Evolutionary conservation across 1,284 basidiomycete species (phyloP).

Genomic region (Hortiboletus rubellus): DNA sequence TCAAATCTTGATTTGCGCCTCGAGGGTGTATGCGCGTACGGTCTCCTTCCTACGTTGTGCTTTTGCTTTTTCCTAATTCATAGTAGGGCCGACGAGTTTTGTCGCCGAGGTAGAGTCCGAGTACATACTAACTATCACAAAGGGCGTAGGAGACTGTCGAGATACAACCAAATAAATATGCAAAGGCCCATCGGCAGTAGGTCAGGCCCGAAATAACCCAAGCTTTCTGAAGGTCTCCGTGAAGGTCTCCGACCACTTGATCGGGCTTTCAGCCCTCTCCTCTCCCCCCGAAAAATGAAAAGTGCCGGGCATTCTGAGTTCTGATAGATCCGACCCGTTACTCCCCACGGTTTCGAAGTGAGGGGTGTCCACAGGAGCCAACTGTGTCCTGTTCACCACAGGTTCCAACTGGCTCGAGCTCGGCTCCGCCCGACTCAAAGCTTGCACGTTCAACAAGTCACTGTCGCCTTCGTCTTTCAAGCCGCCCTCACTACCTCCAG

Average conservation of each 20-base stretch:
- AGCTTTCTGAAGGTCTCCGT: conserved; percentile 23
- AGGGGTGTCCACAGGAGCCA: conserved; percentile 7
- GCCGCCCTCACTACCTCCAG: conserved; percentile 13
- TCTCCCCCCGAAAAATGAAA: conserved; percentile 37
- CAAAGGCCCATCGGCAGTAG: background rate
- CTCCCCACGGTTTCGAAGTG: conserved; percentile 24
- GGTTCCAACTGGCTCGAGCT: background rate
- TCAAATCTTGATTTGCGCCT: too few relatives aligned
- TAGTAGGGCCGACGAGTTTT: too few relatives aligned
- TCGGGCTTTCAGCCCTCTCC: conserved; percentile 3
- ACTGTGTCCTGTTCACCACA: background rate
- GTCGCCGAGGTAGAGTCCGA: too few relatives aligned
- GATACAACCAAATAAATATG: background rate
- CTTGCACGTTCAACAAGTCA: background rate
- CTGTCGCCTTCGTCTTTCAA: conserved; percentile 12
- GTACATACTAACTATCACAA: too few relatives aligned
- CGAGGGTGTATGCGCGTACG: too few relatives aligned
- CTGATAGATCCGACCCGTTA: conserved; percentile 39
- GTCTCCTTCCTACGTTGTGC: too few relatives aligned
- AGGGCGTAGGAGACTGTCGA: background rate
- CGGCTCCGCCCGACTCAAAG: background rate
- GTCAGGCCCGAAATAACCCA: conserved; percentile 22
- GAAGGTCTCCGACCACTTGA: conserved; percentile 23
- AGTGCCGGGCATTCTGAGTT: conserved; percentile 49
- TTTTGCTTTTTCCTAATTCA: too few relatives aligned